Conservation (phyloP, 345 rosid species). For the Viola odorata region DNA sequence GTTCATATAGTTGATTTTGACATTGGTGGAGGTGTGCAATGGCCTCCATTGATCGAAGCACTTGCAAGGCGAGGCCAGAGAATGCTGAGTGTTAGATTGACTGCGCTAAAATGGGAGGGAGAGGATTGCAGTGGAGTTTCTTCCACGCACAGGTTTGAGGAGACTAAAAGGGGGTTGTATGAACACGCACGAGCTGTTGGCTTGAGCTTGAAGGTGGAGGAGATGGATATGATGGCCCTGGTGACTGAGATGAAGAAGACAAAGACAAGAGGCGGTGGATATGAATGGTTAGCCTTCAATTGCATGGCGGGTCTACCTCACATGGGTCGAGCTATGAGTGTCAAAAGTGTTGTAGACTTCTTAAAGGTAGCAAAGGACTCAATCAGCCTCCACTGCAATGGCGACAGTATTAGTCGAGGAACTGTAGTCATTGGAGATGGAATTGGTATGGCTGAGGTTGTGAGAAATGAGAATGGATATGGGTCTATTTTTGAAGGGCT, state of each 20-base stretch:
- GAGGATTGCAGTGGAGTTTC: slow-evolving; percentile 11
- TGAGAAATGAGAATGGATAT: slow-evolving; percentile 10
- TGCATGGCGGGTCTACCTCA: slow-evolving; percentile 38
- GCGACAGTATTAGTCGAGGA: slow-evolving; percentile 4
- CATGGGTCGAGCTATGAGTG: slow-evolving; percentile 23
- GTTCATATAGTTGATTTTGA: slow-evolving; percentile 37
- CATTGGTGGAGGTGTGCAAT: slow-evolving; percentile 34
- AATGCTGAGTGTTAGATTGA: slow-evolving; percentile 17
- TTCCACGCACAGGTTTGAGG: slow-evolving; percentile 10
- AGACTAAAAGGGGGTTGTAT: slow-evolving; percentile 16
- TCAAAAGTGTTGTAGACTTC: slow-evolving; percentile 17
- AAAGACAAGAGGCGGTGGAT: not conserved
- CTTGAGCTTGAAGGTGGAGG: slow-evolving; percentile 26
- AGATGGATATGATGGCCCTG: slow-evolving; percentile 22
- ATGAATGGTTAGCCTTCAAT: slow-evolving; percentile 38
- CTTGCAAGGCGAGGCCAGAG: slow-evolving; percentile 16
- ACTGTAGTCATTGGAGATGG: slow-evolving; percentile 28
- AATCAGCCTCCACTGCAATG: not conserved
- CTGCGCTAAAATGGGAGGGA: slow-evolving; percentile 24
- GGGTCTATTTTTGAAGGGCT: slow-evolving; percentile 21
- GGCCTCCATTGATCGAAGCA: slow-evolving; percentile 37
- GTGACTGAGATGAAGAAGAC: slow-evolving; percentile 18
- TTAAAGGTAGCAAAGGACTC: slow-evolving; percentile 24
- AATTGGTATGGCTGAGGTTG: slow-evolving; percentile 16
- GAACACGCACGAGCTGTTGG: slow-evolving; percentile 21